These are phyloP conservation scores for Diplotaxis tenuifolia DNA, from an alignment of 345 rosid species.

Conservation along the genomic window DNA sequence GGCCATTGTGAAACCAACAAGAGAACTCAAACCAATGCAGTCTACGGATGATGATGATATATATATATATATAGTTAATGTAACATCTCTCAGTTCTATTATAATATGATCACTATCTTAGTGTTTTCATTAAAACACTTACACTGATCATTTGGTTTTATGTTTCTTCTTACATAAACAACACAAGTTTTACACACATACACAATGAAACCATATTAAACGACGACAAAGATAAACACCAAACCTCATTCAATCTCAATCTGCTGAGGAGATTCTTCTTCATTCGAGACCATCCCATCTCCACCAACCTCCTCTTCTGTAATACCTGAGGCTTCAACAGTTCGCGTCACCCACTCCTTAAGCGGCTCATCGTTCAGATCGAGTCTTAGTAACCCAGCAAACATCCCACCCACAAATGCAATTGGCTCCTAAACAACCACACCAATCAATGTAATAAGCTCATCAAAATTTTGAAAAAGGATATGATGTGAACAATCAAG, in stretches of 20 bases:
- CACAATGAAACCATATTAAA: not conserved
- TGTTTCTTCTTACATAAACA: constrained; percentile 2
- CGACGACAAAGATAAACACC: not conserved
- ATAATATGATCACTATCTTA: not conserved
- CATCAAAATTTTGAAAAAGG: not conserved
- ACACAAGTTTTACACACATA: not conserved
- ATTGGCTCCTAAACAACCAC: constrained; percentile 38
- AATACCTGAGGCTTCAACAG: constrained; percentile 41
- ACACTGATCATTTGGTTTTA: not conserved
- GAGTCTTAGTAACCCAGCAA: constrained; percentile 40
- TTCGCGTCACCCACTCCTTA: constrained; percentile 38
- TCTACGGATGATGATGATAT: too few relatives aligned
- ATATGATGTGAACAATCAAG: not conserved
- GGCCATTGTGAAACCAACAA: too few relatives aligned
- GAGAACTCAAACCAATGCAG: too few relatives aligned
- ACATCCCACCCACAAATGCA: constrained; percentile 42
- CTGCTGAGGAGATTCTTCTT: constrained; percentile 39
- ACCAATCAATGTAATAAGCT: not conserved
- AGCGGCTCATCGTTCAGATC: constrained; percentile 41
- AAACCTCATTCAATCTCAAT: constrained; percentile 35
- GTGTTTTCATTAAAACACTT: not conserved
- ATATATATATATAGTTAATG: not conserved
- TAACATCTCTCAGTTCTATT: not conserved
- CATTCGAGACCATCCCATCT: constrained; percentile 20
- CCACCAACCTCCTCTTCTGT: constrained; percentile 26